phyloP scores from a whole-genome alignment of 768 basidiomycete species.

The Suillus luteus region DNA sequence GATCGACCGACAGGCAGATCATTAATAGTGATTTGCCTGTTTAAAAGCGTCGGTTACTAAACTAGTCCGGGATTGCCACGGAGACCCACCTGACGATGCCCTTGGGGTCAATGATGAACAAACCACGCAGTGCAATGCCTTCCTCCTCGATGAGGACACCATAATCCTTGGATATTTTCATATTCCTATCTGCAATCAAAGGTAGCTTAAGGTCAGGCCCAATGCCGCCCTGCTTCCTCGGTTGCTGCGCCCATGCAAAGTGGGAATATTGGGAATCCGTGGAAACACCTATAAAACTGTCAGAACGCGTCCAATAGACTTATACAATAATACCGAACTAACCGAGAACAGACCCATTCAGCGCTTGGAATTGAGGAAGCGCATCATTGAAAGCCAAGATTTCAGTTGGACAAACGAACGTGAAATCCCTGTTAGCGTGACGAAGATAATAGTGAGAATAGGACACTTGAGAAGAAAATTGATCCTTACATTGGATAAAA shows the following conservation, averaged over 20 bases:
- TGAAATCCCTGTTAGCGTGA: constrained; percentile 64
- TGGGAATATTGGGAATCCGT: constrained; percentile 91
- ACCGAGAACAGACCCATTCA: constrained; percentile 82
- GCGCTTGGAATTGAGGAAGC: constrained; percentile 67
- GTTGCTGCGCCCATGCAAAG: constrained; percentile 81
- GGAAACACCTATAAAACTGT: constrained; percentile 58
- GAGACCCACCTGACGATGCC: constrained; percentile 61
- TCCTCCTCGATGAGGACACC: constrained; percentile 87
- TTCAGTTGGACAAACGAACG: constrained; percentile 93
- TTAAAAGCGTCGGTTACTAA: background rate
- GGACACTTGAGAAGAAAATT: background rate
- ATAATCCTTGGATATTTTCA: constrained; percentile 82
- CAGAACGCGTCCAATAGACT: constrained; percentile 2
- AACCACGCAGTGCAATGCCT: constrained; percentile 84
- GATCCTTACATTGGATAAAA: constrained; percentile 87
- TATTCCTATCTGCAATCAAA: constrained; percentile 76
- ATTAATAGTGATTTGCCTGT: constrained; percentile 83
- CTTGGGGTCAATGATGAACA: constrained; percentile 87
- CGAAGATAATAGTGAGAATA: background rate
- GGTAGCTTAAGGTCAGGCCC: constrained; percentile 88
- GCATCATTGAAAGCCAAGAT: constrained; percentile 95
- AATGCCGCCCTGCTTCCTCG: constrained; percentile 85
- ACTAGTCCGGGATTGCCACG: background rate
- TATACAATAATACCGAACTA: constrained; percentile 18
- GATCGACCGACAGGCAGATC: constrained; percentile 95